phyloP scores from a whole-genome alignment of 108 stramenopile species.

The Pseudonitzschia delicatissima region DNA sequence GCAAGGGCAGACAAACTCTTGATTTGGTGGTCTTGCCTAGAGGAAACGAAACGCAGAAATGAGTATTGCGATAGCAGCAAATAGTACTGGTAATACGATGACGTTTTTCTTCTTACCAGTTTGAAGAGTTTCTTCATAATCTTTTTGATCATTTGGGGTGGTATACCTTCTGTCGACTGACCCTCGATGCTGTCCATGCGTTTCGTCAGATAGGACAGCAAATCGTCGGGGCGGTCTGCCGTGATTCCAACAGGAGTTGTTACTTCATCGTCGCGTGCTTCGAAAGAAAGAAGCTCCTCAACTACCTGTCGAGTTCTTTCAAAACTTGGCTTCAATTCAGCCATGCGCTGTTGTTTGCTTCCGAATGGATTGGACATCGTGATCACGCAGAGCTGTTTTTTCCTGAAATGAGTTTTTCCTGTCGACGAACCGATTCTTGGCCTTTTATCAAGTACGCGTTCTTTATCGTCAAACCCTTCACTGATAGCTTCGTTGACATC shows the following conservation, averaged over 20 bases:
- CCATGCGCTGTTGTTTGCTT: conserved; percentile 27
- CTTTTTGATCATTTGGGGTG: conserved; percentile 40
- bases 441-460: conserved; percentile 16
- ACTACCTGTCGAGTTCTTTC: conserved; percentile 49
- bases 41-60: background rate
- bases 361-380: conserved; percentile 18
- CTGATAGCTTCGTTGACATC: conserved; percentile 11
- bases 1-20: conserved; percentile 37
- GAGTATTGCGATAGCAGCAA: background rate
- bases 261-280: background rate
- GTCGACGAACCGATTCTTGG: background rate
- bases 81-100: background rate
- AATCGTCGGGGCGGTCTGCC: conserved; percentile 41
- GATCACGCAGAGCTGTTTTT: conserved; percentile 25
- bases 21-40: conserved; percentile 8
- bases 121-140: conserved; percentile 56
- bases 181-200: conserved; percentile 20
- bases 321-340: conserved; percentile 43
- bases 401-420: conserved; percentile 13
- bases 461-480: conserved; percentile 31
- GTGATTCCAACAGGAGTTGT: conserved; percentile 19
- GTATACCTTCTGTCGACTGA: conserved; percentile 22
- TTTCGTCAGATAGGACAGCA: conserved; percentile 43
- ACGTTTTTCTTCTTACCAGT: conserved; percentile 24
- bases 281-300: conserved; percentile 27